phyloP scores from a whole-genome alignment of 2,329 filamentous ascomycete genomes.

The Ophiostoma australiae region DNA sequence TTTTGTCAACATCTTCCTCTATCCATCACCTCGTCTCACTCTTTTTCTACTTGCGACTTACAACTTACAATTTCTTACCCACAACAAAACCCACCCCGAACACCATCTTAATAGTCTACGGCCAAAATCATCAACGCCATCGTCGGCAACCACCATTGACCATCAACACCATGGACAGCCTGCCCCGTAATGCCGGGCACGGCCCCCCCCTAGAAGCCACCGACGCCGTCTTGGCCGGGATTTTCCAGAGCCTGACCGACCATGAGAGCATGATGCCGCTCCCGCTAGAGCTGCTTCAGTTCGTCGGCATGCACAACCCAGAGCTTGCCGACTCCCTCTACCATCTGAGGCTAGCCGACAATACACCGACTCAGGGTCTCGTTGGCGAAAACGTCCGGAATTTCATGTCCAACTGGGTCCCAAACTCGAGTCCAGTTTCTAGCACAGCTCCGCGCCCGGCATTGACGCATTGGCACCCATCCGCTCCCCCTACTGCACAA shows the following conservation, averaged over 20 bases:
- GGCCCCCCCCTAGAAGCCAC: background rate
- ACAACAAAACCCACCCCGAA: background rate
- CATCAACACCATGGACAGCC: background rate
- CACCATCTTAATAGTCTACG: background rate
- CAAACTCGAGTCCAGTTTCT: background rate
- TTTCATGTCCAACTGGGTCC: background rate
- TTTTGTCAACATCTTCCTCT: background rate
- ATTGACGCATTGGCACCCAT: background rate
- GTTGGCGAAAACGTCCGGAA: background rate
- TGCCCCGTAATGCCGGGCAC: background rate
- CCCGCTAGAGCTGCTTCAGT: background rate
- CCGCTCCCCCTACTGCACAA: background rate
- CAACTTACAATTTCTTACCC: background rate
- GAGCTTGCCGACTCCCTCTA: background rate
- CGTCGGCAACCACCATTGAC: background rate
- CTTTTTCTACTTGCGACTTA: background rate
- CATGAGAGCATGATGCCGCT: constrained; percentile 2
- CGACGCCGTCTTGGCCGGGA: background rate
- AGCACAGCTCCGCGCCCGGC: background rate
- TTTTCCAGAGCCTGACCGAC: background rate
- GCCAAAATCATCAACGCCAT: background rate
- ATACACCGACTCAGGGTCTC: background rate
- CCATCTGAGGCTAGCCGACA: background rate
- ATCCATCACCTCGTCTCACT: background rate
- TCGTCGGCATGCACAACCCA: background rate